Conservation (phyloP, 345 rosid species). For the Eutrema heterophyllum region DNA sequence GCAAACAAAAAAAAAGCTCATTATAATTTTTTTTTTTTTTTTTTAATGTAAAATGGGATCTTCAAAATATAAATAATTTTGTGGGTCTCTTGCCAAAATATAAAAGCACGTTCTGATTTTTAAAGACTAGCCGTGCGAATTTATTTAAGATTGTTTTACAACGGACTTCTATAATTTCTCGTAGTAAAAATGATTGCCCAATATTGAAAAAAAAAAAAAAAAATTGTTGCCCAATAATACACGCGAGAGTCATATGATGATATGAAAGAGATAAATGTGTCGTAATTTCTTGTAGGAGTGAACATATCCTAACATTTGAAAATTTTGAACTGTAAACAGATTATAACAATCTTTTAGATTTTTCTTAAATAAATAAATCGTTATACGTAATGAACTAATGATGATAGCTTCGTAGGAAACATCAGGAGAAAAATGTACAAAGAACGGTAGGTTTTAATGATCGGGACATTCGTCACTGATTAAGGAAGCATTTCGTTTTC, state of each 20-base stretch:
- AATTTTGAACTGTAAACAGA: conserved; percentile 27
- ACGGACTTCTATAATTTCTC: not conserved
- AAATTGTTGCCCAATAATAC: not conserved
- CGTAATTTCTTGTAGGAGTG: conserved; percentile 24
- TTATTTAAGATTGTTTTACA: not conserved
- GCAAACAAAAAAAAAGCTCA: not conserved
- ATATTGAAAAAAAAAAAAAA: not conserved
- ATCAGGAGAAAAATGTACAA: conserved; percentile 12
- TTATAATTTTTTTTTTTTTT: not conserved
- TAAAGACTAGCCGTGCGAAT: not conserved
- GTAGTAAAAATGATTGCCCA: not conserved
- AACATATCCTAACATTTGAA: conserved; percentile 21
- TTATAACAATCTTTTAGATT: conserved; percentile 23
- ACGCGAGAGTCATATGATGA: not conserved
- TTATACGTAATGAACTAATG: conserved; percentile 15
- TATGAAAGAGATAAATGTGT: not conserved
- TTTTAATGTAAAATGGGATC: not conserved
- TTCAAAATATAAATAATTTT: not conserved
- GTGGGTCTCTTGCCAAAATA: not conserved
- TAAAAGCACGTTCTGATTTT: not conserved
- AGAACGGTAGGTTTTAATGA: conserved; percentile 33
- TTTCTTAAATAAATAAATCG: not conserved
- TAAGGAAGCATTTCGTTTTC: conserved; percentile 20
- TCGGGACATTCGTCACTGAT: conserved; percentile 22
- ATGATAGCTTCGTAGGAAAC: conserved; percentile 28